These are phyloP conservation scores for Lizonia empirigonia DNA, from an alignment of 2,329 filamentous ascomycete species.

Conservation along the genomic window DNA sequence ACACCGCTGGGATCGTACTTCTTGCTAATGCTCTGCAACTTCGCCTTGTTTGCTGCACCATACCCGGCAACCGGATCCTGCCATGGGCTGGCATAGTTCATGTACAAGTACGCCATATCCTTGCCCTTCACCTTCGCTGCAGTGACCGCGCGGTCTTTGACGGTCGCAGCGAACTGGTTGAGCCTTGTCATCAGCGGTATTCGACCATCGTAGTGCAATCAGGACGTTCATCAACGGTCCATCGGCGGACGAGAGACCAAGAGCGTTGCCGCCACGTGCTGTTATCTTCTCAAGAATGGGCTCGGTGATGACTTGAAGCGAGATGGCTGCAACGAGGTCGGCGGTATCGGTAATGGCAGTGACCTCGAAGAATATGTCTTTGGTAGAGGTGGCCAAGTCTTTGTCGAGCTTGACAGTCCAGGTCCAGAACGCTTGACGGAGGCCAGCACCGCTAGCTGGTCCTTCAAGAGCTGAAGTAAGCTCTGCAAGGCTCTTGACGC, in stretches of 20 bases:
- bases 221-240: constrained; percentile 30
- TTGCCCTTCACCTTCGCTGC: constrained; percentile 15
- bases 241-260: constrained; percentile 30
- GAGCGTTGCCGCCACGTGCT: constrained; percentile 35
- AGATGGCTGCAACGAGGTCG: constrained; percentile 25
- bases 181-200: constrained; percentile 33
- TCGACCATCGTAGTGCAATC: constrained; percentile 27
- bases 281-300: constrained; percentile 28
- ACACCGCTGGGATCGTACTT: constrained; percentile 30
- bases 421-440: constrained; percentile 38
- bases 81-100: constrained; percentile 55
- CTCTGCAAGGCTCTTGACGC: constrained; percentile 26
- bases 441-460: constrained; percentile 15
- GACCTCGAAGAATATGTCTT: constrained; percentile 32
- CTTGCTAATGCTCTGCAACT: constrained; percentile 21
- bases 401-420: constrained; percentile 35
- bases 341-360: constrained; percentile 21
- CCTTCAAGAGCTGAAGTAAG: constrained; percentile 24
- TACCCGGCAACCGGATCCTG: constrained; percentile 53
- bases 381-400: constrained; percentile 23
- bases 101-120: constrained; percentile 45
- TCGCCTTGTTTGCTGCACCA: constrained; percentile 45
- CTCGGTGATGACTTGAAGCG: constrained; percentile 38
- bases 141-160: constrained; percentile 21
- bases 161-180: constrained; percentile 21